Conservation (phyloP, 768 basidiomycete species). For the Auriculariales sp. region DNA sequence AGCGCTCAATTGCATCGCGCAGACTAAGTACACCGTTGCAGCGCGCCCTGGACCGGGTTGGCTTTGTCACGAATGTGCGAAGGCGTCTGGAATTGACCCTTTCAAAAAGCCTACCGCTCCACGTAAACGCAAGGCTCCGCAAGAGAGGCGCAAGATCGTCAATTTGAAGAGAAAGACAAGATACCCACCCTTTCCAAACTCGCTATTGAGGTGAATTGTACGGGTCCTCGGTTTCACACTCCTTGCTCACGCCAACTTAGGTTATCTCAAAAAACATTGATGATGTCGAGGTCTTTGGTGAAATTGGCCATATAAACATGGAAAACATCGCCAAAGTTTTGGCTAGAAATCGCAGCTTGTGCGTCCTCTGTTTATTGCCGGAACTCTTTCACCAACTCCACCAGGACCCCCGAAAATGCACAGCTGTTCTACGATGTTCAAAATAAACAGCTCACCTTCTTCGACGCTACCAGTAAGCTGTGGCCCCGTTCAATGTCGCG, state of each 20-base stretch:
- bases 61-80: conserved; percentile 76
- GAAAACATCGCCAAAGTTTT: conserved; percentile 73
- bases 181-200: conserved; percentile 60
- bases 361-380: conserved; percentile 22
- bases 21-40: conserved; percentile 83
- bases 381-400: conserved; percentile 1
- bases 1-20: not conserved
- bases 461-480: conserved; percentile 84
- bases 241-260: too few species aligned
- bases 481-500: too few species aligned
- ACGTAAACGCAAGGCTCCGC: conserved; percentile 44
- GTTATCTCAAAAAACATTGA: conserved; percentile 76
- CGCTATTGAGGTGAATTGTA: conserved; percentile 53
- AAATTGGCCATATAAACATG: conserved; percentile 75
- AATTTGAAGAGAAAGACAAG: conserved; percentile 47
- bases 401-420: conserved; percentile 65
- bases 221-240: conserved; percentile 5
- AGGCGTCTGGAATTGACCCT: conserved; percentile 61
- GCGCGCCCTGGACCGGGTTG: conserved; percentile 57
- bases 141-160: conserved; percentile 53
- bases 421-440: conserved; percentile 69
- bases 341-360: conserved; percentile 71
- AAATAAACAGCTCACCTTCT: conserved; percentile 55
- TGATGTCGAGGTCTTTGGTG: conserved; percentile 78
- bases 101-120: conserved; percentile 65